These are phyloP conservation scores for Mycena polygramma DNA, from an alignment of 768 basidiomycete species.

Conservation along the genomic window DNA sequence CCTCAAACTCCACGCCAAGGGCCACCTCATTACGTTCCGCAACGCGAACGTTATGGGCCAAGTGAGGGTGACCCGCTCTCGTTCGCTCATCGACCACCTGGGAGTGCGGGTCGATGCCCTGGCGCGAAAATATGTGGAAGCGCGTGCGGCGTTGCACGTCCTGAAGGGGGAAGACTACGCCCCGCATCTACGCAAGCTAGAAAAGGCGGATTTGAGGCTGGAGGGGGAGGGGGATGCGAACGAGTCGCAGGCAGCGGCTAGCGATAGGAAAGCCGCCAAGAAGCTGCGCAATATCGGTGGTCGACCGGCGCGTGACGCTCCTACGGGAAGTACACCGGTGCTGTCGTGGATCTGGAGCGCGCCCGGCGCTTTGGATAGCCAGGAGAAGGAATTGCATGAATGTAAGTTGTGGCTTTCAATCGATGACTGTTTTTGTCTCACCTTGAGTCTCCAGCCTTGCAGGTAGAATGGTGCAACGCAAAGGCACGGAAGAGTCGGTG, in stretches of 20 bases:
- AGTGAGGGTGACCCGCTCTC: background rate
- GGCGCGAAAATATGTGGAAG: background rate
- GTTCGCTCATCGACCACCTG: slow-evolving; percentile 4
- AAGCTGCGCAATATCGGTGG: background rate
- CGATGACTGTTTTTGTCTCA: background rate
- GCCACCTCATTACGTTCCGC: slow-evolving; percentile 11
- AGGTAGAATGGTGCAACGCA: slow-evolving; percentile 33
- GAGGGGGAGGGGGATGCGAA: background rate
- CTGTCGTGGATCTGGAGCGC: slow-evolving; percentile 29
- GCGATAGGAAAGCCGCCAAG: slow-evolving; percentile 1
- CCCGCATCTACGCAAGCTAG: slow-evolving; percentile 11
- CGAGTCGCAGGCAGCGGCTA: background rate
- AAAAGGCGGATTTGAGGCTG: slow-evolving; percentile 10
- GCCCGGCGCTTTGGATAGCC: slow-evolving; percentile 12
- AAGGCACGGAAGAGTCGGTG: slow-evolving; percentile 29
- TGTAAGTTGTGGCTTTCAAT: slow-evolving; percentile 1
- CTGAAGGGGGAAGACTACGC: slow-evolving; percentile 1
- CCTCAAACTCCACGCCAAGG: slow-evolving; percentile 12
- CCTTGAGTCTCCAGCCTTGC: slow-evolving; percentile 25
- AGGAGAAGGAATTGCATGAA: slow-evolving; percentile 13
- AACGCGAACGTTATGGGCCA: slow-evolving; percentile 2
- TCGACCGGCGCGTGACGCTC: background rate
- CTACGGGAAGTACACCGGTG: background rate
- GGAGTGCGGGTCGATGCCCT: background rate
- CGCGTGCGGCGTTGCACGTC: background rate